Base-by-base conservation (phyloP, 139 green algal genomes). In the Ettlia oleoabundans region DNA sequence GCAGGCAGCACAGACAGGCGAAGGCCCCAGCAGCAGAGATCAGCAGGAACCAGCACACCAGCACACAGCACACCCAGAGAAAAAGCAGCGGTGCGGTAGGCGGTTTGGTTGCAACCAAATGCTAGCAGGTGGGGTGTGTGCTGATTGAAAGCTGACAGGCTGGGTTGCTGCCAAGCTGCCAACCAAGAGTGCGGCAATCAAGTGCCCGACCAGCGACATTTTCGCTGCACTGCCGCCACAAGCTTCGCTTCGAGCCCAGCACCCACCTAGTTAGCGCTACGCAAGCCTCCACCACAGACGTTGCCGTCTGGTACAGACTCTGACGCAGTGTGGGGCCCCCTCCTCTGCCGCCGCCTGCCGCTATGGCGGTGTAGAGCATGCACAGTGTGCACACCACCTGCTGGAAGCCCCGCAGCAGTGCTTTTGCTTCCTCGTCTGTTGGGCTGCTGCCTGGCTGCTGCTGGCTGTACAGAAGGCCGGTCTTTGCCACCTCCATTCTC, bases 401-500 rank as follows among this genome's bases (percentile, higher is more conserved):
- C 28, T 83, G 65, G 2, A 83, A 63, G 35, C 51, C 65, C 8
- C 37, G 18, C 5, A 83, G 32, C 51, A 83, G 78, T 1, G 65
- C 24, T 4, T 22, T 35, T 0, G 43, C 43, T n/a, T 83, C 78
- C 2, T 53, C 51, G 10, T 75, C 63, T 33, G 18, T 68, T 22
- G 77, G 77, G 9, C 26, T 37, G 33, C 26, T 24, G 33, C 19
- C 69, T 15, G n/a, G 10, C 3, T 13, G 28, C 7, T 7, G 35
- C 9, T 81, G 75, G 58, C 32, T 58, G 47, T 69, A 83, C 26
- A 83, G 18, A 24, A 82, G 47, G 18, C 78, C 78, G 47, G 64
- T 53, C 21, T 83, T 83, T 43, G 78, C 78, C 2, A 70, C 78
- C 66, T 83, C 78, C 28, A 40, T 77, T 19, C 66, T 24, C 10